phyloP scores from a whole-genome alignment of 1,284 basidiomycete genomes.

The Cystobasidium sp. region DNA sequence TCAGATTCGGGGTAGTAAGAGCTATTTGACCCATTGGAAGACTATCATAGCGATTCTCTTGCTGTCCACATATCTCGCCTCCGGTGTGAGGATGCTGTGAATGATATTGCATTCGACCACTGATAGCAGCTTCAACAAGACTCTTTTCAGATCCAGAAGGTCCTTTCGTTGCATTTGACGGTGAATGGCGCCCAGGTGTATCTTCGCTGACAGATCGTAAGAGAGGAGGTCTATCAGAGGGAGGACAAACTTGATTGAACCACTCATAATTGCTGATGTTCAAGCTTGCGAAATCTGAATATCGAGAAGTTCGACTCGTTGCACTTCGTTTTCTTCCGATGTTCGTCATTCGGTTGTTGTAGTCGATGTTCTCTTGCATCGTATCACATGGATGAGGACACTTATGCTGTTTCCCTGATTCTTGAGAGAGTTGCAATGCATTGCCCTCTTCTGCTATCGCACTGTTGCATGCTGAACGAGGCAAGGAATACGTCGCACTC shows the following conservation, averaged over 20 bases:
- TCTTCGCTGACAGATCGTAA: constrained; percentile 20
- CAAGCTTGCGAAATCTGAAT: constrained; percentile 16
- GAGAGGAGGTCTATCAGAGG: constrained; percentile 7
- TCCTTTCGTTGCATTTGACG: not conserved
- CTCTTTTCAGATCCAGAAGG: not conserved
- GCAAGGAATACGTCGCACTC: not conserved
- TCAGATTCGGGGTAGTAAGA: not conserved
- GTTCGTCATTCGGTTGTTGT: not conserved
- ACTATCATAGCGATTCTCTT: constrained; percentile 1
- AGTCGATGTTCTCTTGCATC: not conserved
- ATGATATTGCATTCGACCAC: no score
- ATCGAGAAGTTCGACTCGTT: constrained; percentile 1
- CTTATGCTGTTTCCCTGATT: not conserved
- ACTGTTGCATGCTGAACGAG: not conserved
- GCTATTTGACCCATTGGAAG: constrained; percentile 2
- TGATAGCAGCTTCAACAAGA: not conserved
- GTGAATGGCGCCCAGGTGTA: not conserved
- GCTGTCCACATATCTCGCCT: no score
- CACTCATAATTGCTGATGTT: not conserved
- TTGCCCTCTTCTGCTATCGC: not conserved
- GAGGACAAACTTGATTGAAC: not conserved
- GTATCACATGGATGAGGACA: not conserved
- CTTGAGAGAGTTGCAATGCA: constrained; percentile 1
- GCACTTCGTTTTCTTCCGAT: not conserved
- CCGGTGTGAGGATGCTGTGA: no score